Evolutionary conservation across 805 yeast species (phyloP).

Genomic region (Monosporozyma yasuniensis): DNA sequence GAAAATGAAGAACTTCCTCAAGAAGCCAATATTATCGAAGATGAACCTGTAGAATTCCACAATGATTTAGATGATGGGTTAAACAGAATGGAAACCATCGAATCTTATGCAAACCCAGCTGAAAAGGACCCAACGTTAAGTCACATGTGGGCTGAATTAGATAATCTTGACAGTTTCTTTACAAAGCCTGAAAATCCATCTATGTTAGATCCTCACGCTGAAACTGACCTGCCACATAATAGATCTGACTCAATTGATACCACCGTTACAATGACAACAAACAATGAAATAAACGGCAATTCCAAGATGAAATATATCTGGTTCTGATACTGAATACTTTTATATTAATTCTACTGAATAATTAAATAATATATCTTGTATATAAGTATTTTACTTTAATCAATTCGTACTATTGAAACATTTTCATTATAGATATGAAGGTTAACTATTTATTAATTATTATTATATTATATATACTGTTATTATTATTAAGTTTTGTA

Average conservation of each 20-base stretch:
- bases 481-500: background rate
- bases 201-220: constrained; percentile 5
- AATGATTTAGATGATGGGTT: constrained; percentile 27
- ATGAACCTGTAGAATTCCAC: constrained; percentile 27
- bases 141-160: constrained; percentile 88
- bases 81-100: constrained; percentile 22
- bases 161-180: constrained; percentile 81
- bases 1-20: constrained; percentile 12
- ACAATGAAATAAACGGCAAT: background rate
- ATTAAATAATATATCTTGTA: too few relatives aligned
- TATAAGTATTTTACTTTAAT: too few relatives aligned
- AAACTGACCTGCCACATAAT: constrained; percentile 25
- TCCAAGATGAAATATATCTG: background rate
- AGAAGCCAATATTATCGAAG: constrained; percentile 18
- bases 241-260: constrained; percentile 53
- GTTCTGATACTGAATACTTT: background rate
- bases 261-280: constrained; percentile 30
- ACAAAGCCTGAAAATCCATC: constrained; percentile 41
- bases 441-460: background rate
- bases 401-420: background rate
- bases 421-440: background rate
- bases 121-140: constrained; percentile 69
- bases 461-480: background rate
- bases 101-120: constrained; percentile 34
- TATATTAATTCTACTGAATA: too few relatives aligned